These are phyloP conservation scores for Tylopilus vinaceipallidus DNA, from an alignment of 768 basidiomycete species.

Conservation along the genomic window DNA sequence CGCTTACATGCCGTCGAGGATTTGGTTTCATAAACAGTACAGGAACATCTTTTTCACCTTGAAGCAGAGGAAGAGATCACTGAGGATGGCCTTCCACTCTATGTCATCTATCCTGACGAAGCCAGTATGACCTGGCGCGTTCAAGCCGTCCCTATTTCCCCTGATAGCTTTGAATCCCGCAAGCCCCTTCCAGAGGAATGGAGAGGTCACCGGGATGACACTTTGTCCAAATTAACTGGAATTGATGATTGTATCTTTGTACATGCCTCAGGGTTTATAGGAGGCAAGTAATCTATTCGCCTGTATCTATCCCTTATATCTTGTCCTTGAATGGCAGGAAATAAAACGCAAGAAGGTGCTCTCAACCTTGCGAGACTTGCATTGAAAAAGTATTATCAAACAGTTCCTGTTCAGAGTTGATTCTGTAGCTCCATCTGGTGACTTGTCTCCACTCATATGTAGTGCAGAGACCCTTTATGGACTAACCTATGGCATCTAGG, in stretches of 20 bases:
- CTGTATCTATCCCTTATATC: not conserved
- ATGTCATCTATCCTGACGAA: slow-evolving; percentile 91
- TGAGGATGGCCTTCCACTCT: slow-evolving; percentile 58
- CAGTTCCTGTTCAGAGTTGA: too few species aligned
- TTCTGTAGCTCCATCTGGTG: too few species aligned
- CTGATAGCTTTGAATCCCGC: slow-evolving; percentile 86
- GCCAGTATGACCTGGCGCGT: slow-evolving; percentile 76
- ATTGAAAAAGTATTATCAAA: slow-evolving; percentile 40
- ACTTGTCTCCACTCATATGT: too few species aligned
- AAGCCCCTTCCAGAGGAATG: slow-evolving; percentile 92
- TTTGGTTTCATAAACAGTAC: slow-evolving; percentile 14
- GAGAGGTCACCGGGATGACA: slow-evolving; percentile 88
- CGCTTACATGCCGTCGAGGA: not conserved
- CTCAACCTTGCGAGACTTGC: slow-evolving; percentile 74
- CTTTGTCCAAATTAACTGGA: slow-evolving; percentile 67
- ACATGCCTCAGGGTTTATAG: slow-evolving; percentile 96
- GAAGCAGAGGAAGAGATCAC: slow-evolving; percentile 57
- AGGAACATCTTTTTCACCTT: slow-evolving; percentile 91
- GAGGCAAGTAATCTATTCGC: slow-evolving; percentile 51
- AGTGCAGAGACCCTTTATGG: too few species aligned
- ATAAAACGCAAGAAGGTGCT: slow-evolving; percentile 87
- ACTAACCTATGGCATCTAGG: too few species aligned
- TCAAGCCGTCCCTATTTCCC: slow-evolving; percentile 82
- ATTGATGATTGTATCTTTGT: slow-evolving; percentile 87
- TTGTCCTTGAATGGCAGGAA: slow-evolving; percentile 48